Evolutionary conservation across 345 rosid species (phyloP).

Genomic region (Arabidopsis thaliana): TAIR10.1 NC_003075.7:17689001-17689500

Average conservation of each 20-base stretch:
- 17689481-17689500: constrained; percentile 30
- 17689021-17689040: constrained; percentile 2
- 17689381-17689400: constrained; percentile 42
- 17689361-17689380: constrained; percentile 44
- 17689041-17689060: background rate
- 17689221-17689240: background rate
- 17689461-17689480: constrained; percentile 18
- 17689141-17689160: background rate
- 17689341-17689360: constrained; percentile 17
- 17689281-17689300: constrained; percentile 33
- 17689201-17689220: background rate
- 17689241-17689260: background rate
- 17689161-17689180: constrained; percentile 18
- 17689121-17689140: background rate
- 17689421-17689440: constrained; percentile 27
- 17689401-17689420: constrained; percentile 38
- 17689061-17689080: constrained; percentile 8
- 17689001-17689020: background rate
- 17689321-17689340: constrained; percentile 25
- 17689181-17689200: background rate
- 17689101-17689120: background rate
- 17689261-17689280: constrained; percentile 7
- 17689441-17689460: constrained; percentile 37
- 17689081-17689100: background rate
- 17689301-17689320: constrained; percentile 39